Conservation (phyloP, 495 filamentous ascomycete species). For the Filosporella fistucella region DNA sequence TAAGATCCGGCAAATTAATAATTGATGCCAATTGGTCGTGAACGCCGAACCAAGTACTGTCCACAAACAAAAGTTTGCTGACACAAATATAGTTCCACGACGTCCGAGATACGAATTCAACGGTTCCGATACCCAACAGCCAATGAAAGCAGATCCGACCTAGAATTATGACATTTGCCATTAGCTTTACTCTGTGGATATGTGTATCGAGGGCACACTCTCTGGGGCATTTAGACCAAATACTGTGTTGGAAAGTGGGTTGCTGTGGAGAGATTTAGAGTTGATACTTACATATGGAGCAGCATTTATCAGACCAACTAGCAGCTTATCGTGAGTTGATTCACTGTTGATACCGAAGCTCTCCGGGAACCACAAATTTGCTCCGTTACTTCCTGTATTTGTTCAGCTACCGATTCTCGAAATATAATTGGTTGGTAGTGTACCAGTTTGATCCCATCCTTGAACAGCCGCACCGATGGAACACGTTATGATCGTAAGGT, state of each 20-base stretch:
- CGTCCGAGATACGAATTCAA: conserved; percentile 64
- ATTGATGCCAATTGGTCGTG: conserved; percentile 56
- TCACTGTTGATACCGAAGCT: conserved; percentile 23
- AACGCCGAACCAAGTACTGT: conserved; percentile 60
- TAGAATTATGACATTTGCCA: too few relatives aligned
- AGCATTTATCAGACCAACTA: conserved; percentile 59
- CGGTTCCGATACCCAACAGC: conserved; percentile 71
- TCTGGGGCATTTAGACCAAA: too few relatives aligned
- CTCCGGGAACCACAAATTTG: conserved; percentile 16
- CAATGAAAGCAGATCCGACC: conserved; percentile 35
- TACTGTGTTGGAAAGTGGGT: too few relatives aligned
- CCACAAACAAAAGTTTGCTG: conserved; percentile 32
- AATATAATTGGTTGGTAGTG: not conserved
- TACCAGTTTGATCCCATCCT: conserved; percentile 51
- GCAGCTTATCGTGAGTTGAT: conserved; percentile 41
- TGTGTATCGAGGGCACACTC: too few relatives aligned
- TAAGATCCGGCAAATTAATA: conserved; percentile 57
- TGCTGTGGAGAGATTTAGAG: too few relatives aligned
- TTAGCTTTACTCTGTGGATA: too few relatives aligned
- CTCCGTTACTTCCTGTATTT: conserved; percentile 19
- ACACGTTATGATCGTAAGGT: conserved; percentile 62
- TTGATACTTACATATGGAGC: conserved; percentile 32
- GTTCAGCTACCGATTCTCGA: not conserved
- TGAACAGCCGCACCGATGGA: conserved; percentile 75
- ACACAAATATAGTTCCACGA: conserved; percentile 62